Evolutionary conservation across 805 yeast species (phyloP), one percentile per base, ranked within the genome.

Genomic region (Wickerhamiella qilinensis): DNA sequence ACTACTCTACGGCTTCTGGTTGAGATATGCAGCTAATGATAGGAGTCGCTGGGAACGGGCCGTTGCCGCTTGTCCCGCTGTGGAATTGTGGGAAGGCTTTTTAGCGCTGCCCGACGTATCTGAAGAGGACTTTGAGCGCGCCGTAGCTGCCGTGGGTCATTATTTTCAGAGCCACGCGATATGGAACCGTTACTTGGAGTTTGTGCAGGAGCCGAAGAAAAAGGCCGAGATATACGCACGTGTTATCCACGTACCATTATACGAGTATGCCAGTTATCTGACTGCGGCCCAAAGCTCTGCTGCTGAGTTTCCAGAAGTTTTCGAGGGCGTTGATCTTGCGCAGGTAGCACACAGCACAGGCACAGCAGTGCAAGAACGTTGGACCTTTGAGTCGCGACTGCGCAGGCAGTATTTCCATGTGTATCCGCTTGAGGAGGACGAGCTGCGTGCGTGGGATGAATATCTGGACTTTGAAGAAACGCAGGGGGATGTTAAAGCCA

Each of bases 221-320:
- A 65, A 73, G 1, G 30, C 36, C 17, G 31, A 19, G 20, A 75
- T 32, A 54, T 73, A 35, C 51, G 52, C 28, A 2, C 38, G 44
- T 18, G 43, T 59, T 14, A 39, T 56, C 4, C 41, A 40, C 14
- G 62, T 81, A 2, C 97, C 97, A 0, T 56, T 86, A 34, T 88
- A 91, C 57, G 91, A 84, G 49, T 86, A 91, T 54, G 79, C 96
- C 0, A 74, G 74, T 46, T 88, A 79, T 54, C 77, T 70, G 49
- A 73, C 63, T 54, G 65, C 50, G 21, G 54, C 52, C 33, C 12
- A 15, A 3, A 31, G 27, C 8, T 30, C 39, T n/a, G 24, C 41
- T 34, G 12, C 21, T 3, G 36, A 34, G 33, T 16, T 16, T 27
- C 33, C 41, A 25, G 36, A 14, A 22, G 14, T 18, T 30, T 19